phyloP scores from a whole-genome alignment of 768 basidiomycete species.

The Podaxis sp. region DNA sequence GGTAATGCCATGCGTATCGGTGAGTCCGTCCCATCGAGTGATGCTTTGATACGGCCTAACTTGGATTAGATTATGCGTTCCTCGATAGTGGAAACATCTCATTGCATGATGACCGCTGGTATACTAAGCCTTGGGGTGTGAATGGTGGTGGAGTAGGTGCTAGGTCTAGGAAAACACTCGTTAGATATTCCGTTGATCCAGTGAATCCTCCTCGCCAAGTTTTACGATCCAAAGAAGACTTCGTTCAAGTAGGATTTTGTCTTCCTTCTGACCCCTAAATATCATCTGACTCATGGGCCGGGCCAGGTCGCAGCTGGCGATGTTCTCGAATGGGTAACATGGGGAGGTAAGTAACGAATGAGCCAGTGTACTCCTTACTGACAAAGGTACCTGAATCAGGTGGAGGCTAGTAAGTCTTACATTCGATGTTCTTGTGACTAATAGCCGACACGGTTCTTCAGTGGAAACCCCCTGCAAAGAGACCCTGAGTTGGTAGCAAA shows the following conservation, averaged over 20 bases:
- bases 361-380: not conserved
- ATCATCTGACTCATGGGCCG: not conserved
- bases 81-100: conserved; percentile 27
- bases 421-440: not conserved
- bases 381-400: not conserved
- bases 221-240: conserved; percentile 26
- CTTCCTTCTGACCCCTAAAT: not conserved
- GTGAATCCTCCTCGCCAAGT: conserved; percentile 21
- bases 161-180: conserved; percentile 25
- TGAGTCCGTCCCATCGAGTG: conserved; percentile 1
- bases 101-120: conserved; percentile 31
- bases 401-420: conserved; percentile 11
- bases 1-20: conserved; percentile 31
- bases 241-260: conserved; percentile 18
- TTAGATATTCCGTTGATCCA: conserved; percentile 19
- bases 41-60: not conserved
- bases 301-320: conserved; percentile 21
- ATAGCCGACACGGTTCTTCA: not conserved
- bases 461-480: conserved; percentile 23
- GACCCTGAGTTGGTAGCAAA: conserved; percentile 26
- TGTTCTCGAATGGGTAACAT: conserved; percentile 28
- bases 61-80: conserved; percentile 24
- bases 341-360: conserved; percentile 23
- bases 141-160: conserved; percentile 28
- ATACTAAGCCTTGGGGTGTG: conserved; percentile 34